Base-by-base conservation (phyloP, 2,329 filamentous ascomycete species). In the Fusarium illudens region DNA sequence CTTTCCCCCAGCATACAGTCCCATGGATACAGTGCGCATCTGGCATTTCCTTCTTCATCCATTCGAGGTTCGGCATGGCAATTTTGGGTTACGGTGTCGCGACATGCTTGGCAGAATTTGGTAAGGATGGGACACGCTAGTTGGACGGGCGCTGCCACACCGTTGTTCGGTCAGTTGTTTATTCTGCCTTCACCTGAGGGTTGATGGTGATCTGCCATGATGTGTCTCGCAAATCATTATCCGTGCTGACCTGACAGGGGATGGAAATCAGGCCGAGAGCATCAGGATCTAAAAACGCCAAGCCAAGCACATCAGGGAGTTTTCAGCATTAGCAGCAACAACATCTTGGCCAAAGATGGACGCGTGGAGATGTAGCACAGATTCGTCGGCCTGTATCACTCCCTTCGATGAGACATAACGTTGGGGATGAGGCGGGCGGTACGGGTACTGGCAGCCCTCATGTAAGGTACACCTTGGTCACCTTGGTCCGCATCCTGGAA, bases 181-280 rank as follows among this genome's bases (percentile, higher is more conserved):
- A 62, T 61, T 65, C 58, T 48, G 17, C n/a, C 54, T 58, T 71
- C 52, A 64, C 66, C 64, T 58, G 58, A 68, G 66, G 39, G 60
- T 68, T 66, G 46, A 68, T 65, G 60, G 33, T 36, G 68, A 72
- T 73, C 68, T 67, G 48, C 59, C 66, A 50, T 42, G 15, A 56
- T 50, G 39, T 55, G 54, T 22, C 54, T 58, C 51, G 53, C 36
- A 60, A 65, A 65, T 60, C 53, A 46, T 46, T 46, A 46, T 27
- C 50, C 60, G 64, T 60, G 48, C 54, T 27, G 27, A 55, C 46
- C 56, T 53, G 33, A 46, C 60, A 61, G 51, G 60, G 64, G 51
- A 51, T 20, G 19, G 44, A 20, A 19, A 20, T 60, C 49, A 56
- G 33, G 29, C 54, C 51, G 27, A 44, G 56, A 37, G 33, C 46